Conservation (phyloP, 345 rosid genomes). For the Brassica rapa region DNA sequence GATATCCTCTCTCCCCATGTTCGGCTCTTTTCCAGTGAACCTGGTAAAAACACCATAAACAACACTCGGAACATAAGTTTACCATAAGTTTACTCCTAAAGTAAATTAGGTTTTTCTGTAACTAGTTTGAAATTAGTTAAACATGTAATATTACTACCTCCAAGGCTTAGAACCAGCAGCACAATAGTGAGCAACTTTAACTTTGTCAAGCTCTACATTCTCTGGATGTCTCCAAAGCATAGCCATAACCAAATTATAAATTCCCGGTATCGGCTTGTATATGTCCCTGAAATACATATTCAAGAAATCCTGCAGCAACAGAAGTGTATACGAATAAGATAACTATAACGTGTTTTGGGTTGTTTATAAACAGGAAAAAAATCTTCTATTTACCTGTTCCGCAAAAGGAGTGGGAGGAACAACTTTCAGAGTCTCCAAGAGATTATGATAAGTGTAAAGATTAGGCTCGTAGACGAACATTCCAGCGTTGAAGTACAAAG, state of each 20-base stretch:
- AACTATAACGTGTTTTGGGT: not conserved
- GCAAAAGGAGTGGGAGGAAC: constrained; percentile 66
- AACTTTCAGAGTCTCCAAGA: constrained; percentile 48
- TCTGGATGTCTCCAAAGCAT: constrained; percentile 87
- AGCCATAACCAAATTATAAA: constrained; percentile 69
- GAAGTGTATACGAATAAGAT: not conserved
- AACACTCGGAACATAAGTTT: not conserved
- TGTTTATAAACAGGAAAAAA: not conserved
- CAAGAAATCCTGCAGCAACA: constrained; percentile 55
- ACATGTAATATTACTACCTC: constrained; percentile 35
- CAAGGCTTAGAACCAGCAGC: constrained; percentile 77
- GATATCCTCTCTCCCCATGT: constrained; percentile 63
- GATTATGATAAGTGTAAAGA: constrained; percentile 43
- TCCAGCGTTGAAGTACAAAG: constrained; percentile 78
- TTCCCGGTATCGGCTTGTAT: constrained; percentile 56
- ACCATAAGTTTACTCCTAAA: not conserved
- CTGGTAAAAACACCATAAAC: constrained; percentile 24
- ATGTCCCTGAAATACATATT: constrained; percentile 66
- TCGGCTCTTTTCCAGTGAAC: constrained; percentile 56
- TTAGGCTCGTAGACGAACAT: constrained; percentile 71
- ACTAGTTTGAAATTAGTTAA: not conserved
- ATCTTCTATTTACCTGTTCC: constrained; percentile 56
- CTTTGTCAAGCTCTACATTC: constrained; percentile 55
- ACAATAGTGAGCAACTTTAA: constrained; percentile 73
- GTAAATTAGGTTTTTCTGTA: not conserved